Conservation (phyloP, 129 eudicot species). For the Mikania micrantha region DNA sequence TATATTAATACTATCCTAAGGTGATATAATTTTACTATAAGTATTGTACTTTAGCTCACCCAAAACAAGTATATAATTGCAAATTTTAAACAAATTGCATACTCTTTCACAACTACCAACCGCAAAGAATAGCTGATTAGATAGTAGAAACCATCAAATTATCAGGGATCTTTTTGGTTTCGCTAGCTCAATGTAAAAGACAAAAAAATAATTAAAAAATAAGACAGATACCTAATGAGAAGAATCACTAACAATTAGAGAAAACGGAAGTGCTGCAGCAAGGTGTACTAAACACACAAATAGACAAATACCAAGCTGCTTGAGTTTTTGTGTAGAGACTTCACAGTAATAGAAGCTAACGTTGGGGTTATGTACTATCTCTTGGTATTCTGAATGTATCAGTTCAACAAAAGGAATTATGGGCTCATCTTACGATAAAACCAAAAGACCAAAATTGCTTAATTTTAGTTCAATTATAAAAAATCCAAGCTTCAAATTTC, state of each 20-base stretch:
- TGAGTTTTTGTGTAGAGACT: background rate
- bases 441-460: background rate
- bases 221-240: conserved; percentile 3
- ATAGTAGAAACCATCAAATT: background rate
- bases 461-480: background rate
- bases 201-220: too few relatives aligned
- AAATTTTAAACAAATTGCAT: background rate
- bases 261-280: conserved; percentile 1
- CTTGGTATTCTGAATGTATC: background rate
- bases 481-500: background rate
- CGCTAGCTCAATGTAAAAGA: background rate
- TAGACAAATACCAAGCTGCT: background rate
- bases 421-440: background rate
- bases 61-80: background rate
- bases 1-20: background rate
- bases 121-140: background rate
- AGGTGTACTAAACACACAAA: background rate
- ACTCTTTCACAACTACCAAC: background rate
- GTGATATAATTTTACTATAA: background rate
- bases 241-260: background rate
- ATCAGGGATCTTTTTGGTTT: background rate
- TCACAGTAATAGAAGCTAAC: background rate
- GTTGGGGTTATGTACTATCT: background rate
- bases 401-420: background rate
- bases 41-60: background rate